Conservation (phyloP, 1,284 basidiomycete genomes). For the Tilletia walkeri region DNA sequence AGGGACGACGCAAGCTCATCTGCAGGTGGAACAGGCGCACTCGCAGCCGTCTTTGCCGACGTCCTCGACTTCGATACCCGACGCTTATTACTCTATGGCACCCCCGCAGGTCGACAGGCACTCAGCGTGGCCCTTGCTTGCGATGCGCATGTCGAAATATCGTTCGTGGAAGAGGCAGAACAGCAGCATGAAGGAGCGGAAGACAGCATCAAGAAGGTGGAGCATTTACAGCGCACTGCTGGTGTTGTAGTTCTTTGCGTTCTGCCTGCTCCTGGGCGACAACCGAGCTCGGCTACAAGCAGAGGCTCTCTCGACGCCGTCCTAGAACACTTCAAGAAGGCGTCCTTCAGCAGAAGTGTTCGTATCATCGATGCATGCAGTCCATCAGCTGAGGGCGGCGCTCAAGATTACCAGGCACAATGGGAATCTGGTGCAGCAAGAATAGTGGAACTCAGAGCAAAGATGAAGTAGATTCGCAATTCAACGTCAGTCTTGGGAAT, state of each 20-base stretch:
- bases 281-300: background rate
- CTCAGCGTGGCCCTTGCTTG: conserved; percentile 21
- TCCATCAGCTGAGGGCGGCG: background rate
- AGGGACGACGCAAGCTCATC: background rate
- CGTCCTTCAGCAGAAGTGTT: conserved; percentile 2
- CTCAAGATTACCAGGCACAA: background rate
- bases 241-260: conserved; percentile 17
- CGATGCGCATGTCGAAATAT: conserved; percentile 26
- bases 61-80: conserved; percentile 22
- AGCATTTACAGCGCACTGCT: conserved; percentile 19
- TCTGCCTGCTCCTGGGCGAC: background rate
- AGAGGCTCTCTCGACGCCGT: background rate
- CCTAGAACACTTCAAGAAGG: conserved; percentile 12
- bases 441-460: conserved; percentile 12
- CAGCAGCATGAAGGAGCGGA: conserved; percentile 1
- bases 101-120: conserved; percentile 20
- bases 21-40: background rate
- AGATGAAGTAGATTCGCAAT: conserved; percentile 13
- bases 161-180: background rate
- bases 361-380: conserved; percentile 1
- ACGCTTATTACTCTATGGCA: conserved; percentile 24
- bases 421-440: background rate
- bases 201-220: conserved; percentile 17
- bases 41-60: conserved; percentile 16
- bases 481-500: no score